Base-by-base conservation (phyloP, 768 basidiomycete species). In the Porphyrellus cyaneotinctus region DNA sequence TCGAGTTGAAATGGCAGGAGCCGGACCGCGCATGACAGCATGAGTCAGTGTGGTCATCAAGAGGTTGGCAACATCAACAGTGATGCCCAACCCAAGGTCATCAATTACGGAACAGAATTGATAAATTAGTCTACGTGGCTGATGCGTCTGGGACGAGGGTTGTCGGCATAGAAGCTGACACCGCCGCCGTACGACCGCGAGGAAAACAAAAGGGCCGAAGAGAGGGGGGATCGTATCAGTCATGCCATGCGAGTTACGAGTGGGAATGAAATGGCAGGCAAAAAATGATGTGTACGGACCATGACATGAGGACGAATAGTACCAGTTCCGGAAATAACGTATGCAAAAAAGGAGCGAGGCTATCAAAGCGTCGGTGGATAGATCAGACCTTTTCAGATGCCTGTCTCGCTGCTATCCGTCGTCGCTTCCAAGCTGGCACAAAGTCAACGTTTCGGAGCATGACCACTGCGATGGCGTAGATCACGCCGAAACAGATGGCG, bases 401-500 rank as follows among this genome's bases (percentile, higher is more conserved):
- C 38, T 28, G 55, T 64, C 41, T 54, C 30, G 53, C 63, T 39
- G 58, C 67, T 58, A 72, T 64, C 43, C 65, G 61, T 53, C 51
- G 56, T 60, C 63, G 63, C 53, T 67, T 67, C 69, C 69, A 70
- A 17, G 64, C 64, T 1, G 70, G 69, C 28, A 38, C 51, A 43
- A 72, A 70, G 47, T 70, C 69, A 17, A 72, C 64, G 46, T 69
- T 64, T 42, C 58, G 61, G 46, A 70, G 67, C 45, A 65, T 62
- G 47, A 58, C 39, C 33, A 70, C 70, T 7, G 66, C 64, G 24
- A 67, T 18, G 48, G 69, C 65, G 47, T 70, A 70, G 15, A 69
- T 8, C 11, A 60, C 65, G 15, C 69, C 69, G 36, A 70, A 70
- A 43, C 68, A 70, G 51, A 70, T 53, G 35, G 70, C 66, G 18